Evolutionary conservation across 1,139 yeast species (phyloP), one percentile per base, ranked within the genome.

Genomic region (Saccharomyces hybrid): DNA sequence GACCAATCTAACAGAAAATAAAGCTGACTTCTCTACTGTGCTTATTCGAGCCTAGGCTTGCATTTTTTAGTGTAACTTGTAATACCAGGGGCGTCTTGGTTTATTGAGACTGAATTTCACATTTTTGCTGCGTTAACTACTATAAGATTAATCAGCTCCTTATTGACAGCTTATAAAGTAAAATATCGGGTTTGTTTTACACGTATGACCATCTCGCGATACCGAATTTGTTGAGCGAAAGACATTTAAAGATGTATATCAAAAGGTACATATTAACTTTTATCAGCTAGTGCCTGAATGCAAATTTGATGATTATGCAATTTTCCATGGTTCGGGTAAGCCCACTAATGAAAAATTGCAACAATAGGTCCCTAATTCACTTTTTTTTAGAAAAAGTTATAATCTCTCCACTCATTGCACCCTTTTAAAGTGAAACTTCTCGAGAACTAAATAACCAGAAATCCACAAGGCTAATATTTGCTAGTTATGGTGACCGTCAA

Each of bases 401-500:
- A 38, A 38, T 19, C 24, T 38, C 44, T 38, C 24, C 44, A 38
- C 21, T 8, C 4, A 16, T 38, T 16, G 21, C 12, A 38, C 24
- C 24, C 24, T 38, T 38, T 38, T 11, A 16, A 11, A 16, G 7
- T 16, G 12, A 11, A 19, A 16, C 21, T 16, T 16, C 24, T 38
- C 44, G 44, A 38, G 44, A 11, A 38, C 11, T 38, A 38, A 38
- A 19, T 38, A 38, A 9, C 24, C 26, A 11, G 12, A 16, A 38
- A 16, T 11, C 9, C 21, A 38, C 26, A 16, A 19, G 44, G 50
- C 27, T 9, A 48, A 9, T 14, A 4, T 7, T 16, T 11, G 50
- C 50, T 21, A 46, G 11, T 28, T 27, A 67, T 71, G 63, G 63
- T 72, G 24, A 51, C 71, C 12, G 53, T 74, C 51, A 86, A 83